Conservation (phyloP, 1,139 yeast species). For the Candida mesenterica region DNA sequence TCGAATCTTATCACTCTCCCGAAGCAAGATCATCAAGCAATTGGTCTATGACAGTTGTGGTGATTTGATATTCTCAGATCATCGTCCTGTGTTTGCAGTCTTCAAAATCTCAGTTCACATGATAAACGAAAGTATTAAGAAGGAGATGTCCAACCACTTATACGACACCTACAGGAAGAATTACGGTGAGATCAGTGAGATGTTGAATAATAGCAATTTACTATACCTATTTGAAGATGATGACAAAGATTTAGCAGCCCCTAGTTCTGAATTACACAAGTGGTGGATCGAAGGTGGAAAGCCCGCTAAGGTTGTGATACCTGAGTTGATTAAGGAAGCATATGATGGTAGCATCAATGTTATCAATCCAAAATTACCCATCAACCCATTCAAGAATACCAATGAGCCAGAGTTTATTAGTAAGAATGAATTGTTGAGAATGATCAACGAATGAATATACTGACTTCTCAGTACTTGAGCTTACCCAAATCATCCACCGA, state of each 20-base stretch:
- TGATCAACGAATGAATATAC: conserved; percentile 8
- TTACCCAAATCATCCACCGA: too few species aligned
- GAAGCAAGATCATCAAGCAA: conserved; percentile 61
- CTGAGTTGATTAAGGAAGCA: conserved; percentile 34
- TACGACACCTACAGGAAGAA: conserved; percentile 55
- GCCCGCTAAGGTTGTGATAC: conserved; percentile 63
- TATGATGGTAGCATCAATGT: conserved; percentile 34
- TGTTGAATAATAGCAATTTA: conserved; percentile 29
- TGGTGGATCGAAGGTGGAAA: conserved; percentile 93
- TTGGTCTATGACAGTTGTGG: conserved; percentile 61
- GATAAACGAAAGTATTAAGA: conserved; percentile 63
- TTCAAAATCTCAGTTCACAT: conserved; percentile 68
- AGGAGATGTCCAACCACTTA: conserved; percentile 55
- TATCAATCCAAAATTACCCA: conserved; percentile 65
- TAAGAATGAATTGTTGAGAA: conserved; percentile 19
- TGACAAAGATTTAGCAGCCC: conserved; percentile 66
- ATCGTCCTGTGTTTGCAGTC: conserved; percentile 84
- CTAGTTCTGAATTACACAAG: conserved; percentile 74
- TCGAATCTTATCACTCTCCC: conserved; percentile 37
- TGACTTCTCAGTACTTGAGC: too few species aligned
- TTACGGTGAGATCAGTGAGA: conserved; percentile 41
- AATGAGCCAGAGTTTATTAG: conserved; percentile 37
- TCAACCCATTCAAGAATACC: conserved; percentile 63
- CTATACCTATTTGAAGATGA: conserved; percentile 27
- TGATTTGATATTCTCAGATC: conserved; percentile 77